phyloP scores from a whole-genome alignment of 768 basidiomycete genomes.

The Lentinula detonsa region DNA sequence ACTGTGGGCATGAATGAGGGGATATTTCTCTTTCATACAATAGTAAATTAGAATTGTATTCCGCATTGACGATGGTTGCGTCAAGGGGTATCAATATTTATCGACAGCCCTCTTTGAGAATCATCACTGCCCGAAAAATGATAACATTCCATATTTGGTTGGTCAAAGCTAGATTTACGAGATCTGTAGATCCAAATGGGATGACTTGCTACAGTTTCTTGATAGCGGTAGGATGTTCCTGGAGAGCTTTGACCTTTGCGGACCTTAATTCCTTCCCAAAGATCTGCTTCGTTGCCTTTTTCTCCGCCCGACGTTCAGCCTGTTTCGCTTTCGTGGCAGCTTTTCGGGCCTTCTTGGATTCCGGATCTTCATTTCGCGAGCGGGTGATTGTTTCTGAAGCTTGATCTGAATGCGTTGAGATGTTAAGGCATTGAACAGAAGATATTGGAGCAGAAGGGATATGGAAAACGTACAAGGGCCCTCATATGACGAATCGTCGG shows the following conservation, averaged over 20 bases:
- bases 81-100: too few species aligned
- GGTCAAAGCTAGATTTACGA: not conserved
- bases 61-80: too few species aligned
- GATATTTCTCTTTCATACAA: too few species aligned
- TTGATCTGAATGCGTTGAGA: not conserved
- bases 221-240: constrained; percentile 36
- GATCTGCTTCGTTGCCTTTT: constrained; percentile 59
- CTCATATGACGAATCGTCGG: constrained; percentile 21
- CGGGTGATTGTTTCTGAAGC: constrained; percentile 54
- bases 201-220: constrained; percentile 32
- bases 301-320: constrained; percentile 58
- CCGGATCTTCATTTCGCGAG: constrained; percentile 68
- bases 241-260: constrained; percentile 38
- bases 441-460: not conserved
- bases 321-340: constrained; percentile 61
- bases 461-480: constrained; percentile 18
- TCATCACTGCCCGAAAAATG: too few species aligned
- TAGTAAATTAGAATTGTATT: too few species aligned
- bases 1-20: too few species aligned
- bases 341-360: constrained; percentile 71
- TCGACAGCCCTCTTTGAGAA: too few species aligned
- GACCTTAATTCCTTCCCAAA: constrained; percentile 59
- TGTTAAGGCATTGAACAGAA: not conserved
- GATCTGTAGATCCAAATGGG: not conserved
- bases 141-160: not conserved